phyloP scores from a whole-genome alignment of 2,329 filamentous ascomycete species.

The Knoxdaviesia capensis region DNA sequence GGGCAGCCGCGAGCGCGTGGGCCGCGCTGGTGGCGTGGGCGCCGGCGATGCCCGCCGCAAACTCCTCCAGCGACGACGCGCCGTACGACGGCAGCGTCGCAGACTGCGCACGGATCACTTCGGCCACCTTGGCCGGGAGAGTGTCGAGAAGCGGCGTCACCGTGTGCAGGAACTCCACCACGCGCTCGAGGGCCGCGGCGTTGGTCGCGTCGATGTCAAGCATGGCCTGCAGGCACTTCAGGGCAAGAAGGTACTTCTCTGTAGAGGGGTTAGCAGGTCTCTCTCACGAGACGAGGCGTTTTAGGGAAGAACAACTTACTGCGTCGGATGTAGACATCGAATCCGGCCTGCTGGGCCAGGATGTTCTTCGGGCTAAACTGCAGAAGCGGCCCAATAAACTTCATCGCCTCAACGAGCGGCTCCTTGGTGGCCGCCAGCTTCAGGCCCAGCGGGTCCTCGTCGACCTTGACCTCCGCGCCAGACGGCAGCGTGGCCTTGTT shows the following conservation, averaged over 20 bases:
- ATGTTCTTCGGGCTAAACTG: conserved; percentile 66
- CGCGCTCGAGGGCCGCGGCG: conserved; percentile 57
- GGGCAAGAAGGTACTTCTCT: conserved; percentile 77
- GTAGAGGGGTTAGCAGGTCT: background rate
- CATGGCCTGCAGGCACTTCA: conserved; percentile 66
- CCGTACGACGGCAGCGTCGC: no score
- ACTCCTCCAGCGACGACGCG: no score
- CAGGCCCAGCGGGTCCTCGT: conserved; percentile 68
- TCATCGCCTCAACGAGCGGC: conserved; percentile 70
- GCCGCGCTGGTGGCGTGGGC: conserved; percentile 36
- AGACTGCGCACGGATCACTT: conserved; percentile 38
- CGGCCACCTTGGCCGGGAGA: conserved; percentile 42
- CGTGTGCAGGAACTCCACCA: conserved; percentile 45
- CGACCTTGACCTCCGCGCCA: conserved; percentile 62
- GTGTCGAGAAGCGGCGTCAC: conserved; percentile 34
- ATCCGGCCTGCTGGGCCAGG: conserved; percentile 66
- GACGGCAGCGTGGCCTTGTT: conserved; percentile 49
- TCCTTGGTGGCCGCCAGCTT: conserved; percentile 65
- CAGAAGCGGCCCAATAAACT: conserved; percentile 64
- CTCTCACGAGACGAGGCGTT: background rate
- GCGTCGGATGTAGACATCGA: conserved; percentile 72
- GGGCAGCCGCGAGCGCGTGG: conserved; percentile 44
- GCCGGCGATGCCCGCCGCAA: no score
- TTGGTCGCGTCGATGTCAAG: conserved; percentile 47
- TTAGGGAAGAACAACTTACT: conserved; percentile 32